A percentile compares a stretch with the other conserved stretches of the same genome.
Evolutionary conservation across 805 yeast genomes (phyloP).

Genomic region (Spathaspora arborariae): DNA sequence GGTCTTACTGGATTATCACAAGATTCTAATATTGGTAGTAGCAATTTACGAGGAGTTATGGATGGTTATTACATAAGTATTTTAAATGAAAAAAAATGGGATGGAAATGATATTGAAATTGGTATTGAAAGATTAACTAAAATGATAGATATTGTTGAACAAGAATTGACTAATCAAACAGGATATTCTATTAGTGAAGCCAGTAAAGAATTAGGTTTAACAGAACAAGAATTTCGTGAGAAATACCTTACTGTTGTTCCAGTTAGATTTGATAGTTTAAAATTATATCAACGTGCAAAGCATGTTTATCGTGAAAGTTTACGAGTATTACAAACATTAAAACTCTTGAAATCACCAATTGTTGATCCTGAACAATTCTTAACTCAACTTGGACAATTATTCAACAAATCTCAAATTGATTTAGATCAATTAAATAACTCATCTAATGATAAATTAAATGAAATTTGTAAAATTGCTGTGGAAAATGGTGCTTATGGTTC

Average conservation of each 20-base stretch:
- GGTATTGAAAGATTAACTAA: constrained; percentile 38
- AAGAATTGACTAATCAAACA: constrained; percentile 30
- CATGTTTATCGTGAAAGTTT: constrained; percentile 63
- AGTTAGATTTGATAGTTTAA: constrained; percentile 53
- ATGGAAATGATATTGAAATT: constrained; percentile 39
- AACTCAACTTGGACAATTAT: constrained; percentile 45
- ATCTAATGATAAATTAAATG: constrained; percentile 53
- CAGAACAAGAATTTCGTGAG: constrained; percentile 40
- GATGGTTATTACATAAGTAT: constrained; percentile 45
- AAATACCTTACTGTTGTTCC: constrained; percentile 49
- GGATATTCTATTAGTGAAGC: constrained; percentile 53
- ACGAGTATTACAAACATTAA: constrained; percentile 51
- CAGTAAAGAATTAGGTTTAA: constrained; percentile 38
- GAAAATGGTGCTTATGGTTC: constrained; percentile 60
- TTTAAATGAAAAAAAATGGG: constrained; percentile 35
- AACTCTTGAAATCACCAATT: constrained; percentile 27
- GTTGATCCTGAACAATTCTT: constrained; percentile 33
- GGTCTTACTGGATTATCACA: constrained; percentile 36
- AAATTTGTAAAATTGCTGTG: constrained; percentile 50
- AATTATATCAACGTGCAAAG: constrained; percentile 53
- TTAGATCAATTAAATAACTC: constrained; percentile 48
- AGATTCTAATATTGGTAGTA: constrained; percentile 51
- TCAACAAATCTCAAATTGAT: constrained; percentile 59
- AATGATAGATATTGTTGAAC: constrained; percentile 46
- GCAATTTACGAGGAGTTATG: constrained; percentile 63